These are phyloP conservation scores for Syzygium syzygioides DNA, from an alignment of 441 rosid species.

Conservation along the genomic window DNA sequence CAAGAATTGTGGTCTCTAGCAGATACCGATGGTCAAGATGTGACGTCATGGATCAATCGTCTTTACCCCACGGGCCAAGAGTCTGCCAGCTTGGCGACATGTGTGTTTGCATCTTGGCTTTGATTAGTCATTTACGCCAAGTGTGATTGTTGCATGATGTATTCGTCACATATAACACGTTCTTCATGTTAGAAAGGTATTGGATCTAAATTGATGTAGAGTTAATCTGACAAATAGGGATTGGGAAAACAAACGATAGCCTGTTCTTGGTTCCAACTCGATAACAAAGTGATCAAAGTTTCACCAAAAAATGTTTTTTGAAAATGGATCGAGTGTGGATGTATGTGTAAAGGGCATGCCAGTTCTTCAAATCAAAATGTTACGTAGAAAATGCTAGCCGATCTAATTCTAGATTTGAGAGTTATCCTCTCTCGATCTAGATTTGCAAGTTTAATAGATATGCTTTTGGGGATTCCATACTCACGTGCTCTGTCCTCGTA, in stretches of 20 bases:
- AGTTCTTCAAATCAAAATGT: not conserved
- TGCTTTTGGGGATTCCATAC: too few relatives aligned
- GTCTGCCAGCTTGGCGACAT: fast-evolving
- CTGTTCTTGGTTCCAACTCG: not conserved
- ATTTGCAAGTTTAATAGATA: too few relatives aligned
- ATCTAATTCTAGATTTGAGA: not conserved
- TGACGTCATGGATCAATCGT: fast-evolving
- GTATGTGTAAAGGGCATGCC: not conserved
- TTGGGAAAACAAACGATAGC: not conserved
- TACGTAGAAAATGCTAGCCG: fast-evolving
- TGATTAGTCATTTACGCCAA: fast-evolving
- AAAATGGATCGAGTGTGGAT: not conserved
- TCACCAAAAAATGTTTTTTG: fast-evolving
- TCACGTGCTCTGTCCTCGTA: too few relatives aligned
- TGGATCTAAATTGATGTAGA: not conserved
- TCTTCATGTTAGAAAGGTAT: not conserved
- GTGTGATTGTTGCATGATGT: not conserved
- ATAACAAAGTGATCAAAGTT: not conserved
- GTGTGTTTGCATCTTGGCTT: not conserved
- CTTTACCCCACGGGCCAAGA: not conserved
- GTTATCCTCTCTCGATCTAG: too few relatives aligned
- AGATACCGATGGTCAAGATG: fast-evolving
- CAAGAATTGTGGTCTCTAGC: not conserved
- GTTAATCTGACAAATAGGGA: not conserved
- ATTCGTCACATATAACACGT: not conserved